Evolutionary conservation across 495 filamentous ascomycete species (phyloP), one percentile per base, ranked within the genome.

Genomic region (Elaphomyces granulatus): DNA sequence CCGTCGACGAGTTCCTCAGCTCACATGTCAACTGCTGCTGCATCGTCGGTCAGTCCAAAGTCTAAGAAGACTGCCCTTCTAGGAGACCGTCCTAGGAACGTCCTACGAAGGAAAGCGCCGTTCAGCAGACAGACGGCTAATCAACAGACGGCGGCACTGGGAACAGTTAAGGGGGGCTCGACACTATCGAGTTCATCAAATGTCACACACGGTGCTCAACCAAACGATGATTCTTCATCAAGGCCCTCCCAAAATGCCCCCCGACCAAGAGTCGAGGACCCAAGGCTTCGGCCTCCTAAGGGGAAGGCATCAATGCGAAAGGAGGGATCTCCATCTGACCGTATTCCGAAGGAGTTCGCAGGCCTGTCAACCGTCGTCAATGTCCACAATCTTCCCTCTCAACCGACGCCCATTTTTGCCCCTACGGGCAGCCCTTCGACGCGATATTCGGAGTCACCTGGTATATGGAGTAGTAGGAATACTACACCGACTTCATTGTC

Each of bases 401-500:
- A 74, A 10, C 74, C 77, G 10, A 78, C 76, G n/a, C 75, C 79
- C 8, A 59, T 72, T 17, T 73, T 75, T 40, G 73, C 73, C 8
- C 74, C 80, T 43, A 78, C 79, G 41, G 81, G 76, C 42, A 95
- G 82, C 42, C 86, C 88, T 32, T 95, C 90, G n/a, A 95, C 87
- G 23, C 71, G 84, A 43, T 94, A 88, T 49, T 93, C 88, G 20
- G 85, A 81, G 38, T 98, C 90, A 2, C 90, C 90, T 8, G 83
- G 86, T 3, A 68, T 82, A 21, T 96, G 92, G 65, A 67, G 65
- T 61, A 94, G 88, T 58, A 72, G 81, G 48, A 80, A 84, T 32
- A 93, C 90, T 8, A 95, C 90, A 2, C 87, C 90, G 1, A 94
- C 87, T n/a, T 94, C 90, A 6, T 74, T 87, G 51, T 93, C 87